phyloP scores from a whole-genome alignment of 2,329 filamentous ascomycete genomes.

The Septoria linicola region DNA sequence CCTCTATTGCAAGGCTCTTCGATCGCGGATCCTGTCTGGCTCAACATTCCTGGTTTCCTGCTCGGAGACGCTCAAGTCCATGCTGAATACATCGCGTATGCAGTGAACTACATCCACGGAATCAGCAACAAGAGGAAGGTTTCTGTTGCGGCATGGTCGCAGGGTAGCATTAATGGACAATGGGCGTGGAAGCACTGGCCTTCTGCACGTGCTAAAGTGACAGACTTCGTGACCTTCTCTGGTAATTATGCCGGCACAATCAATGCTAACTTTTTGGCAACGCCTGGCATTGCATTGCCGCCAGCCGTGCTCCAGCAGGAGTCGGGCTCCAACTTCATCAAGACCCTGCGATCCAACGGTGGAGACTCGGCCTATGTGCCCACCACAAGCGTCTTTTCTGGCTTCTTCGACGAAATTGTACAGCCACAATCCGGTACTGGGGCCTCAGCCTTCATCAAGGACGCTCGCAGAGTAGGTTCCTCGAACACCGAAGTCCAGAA shows the following conservation, averaged over 20 bases:
- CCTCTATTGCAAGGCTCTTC: constrained; percentile 46
- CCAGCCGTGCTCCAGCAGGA: constrained; percentile 48
- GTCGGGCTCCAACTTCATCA: constrained; percentile 46
- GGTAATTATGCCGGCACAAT: constrained; percentile 54
- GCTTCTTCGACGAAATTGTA: constrained; percentile 52
- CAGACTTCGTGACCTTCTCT: constrained; percentile 53
- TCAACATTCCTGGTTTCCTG: constrained; percentile 53
- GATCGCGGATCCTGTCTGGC: constrained; percentile 54
- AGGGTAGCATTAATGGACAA: constrained; percentile 54
- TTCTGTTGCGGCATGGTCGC: constrained; percentile 53
- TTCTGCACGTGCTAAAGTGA: constrained; percentile 46
- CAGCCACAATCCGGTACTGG: constrained; percentile 48
- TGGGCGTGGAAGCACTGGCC: constrained; percentile 61
- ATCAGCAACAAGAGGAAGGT: constrained; percentile 42
- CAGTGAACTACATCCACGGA: constrained; percentile 55
- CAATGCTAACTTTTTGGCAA: constrained; percentile 35
- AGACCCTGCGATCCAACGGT: constrained; percentile 43
- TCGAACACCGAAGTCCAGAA: constrained; percentile 52
- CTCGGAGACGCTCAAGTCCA: constrained; percentile 52
- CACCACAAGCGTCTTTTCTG: constrained; percentile 54
- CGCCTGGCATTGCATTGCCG: constrained; percentile 51
- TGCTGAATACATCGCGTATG: constrained; percentile 57
- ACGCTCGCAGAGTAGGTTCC: constrained; percentile 48
- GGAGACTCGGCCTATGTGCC: constrained; percentile 56
- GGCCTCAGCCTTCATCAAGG: constrained; percentile 49